These are phyloP conservation scores for Solanum aculeatissimum DNA, from an alignment of 305 asterid genomes.

Conservation along the genomic window DNA sequence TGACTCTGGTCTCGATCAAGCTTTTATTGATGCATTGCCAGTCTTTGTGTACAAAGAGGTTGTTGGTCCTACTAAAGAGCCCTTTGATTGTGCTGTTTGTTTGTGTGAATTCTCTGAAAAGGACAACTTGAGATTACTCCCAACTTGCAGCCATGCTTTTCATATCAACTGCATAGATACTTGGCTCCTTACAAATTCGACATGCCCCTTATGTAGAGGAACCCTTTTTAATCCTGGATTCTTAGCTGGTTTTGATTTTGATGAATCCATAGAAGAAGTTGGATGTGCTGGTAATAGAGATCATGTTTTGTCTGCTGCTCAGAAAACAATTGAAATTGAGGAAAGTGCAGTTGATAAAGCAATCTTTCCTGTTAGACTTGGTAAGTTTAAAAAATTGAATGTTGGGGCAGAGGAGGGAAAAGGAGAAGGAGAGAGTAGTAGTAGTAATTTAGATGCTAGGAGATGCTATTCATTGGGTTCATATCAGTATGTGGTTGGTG, in stretches of 20 bases:
- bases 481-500: slow-evolving; percentile 82
- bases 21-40: slow-evolving; percentile 49
- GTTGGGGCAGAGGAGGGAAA: slow-evolving; percentile 26
- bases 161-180: slow-evolving; percentile 50
- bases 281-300: slow-evolving; percentile 23
- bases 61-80: slow-evolving; percentile 27
- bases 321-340: slow-evolving; percentile 40
- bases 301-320: slow-evolving; percentile 19
- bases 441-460: slow-evolving; percentile 79
- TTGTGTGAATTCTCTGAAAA: slow-evolving; percentile 38
- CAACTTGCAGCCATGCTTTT: slow-evolving; percentile 55
- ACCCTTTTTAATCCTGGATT: slow-evolving; percentile 46
- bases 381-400: slow-evolving; percentile 63
- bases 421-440: slow-evolving; percentile 81
- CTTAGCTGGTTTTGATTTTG: slow-evolving; percentile 37
- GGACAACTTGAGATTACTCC: slow-evolving; percentile 41
- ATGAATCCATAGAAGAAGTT: slow-evolving; percentile 44
- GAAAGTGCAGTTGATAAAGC: slow-evolving; percentile 47
- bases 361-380: slow-evolving; percentile 77
- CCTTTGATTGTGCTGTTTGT: slow-evolving; percentile 57
- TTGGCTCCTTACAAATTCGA: slow-evolving; percentile 51
- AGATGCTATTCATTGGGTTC: slow-evolving; percentile 97
- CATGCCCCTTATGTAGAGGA: slow-evolving; percentile 50
- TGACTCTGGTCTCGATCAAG: slow-evolving; percentile 48
- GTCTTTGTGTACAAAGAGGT: slow-evolving; percentile 38